These are phyloP conservation scores for Pichia heedii DNA, from an alignment of 805 yeast genomes.

Conservation along the genomic window DNA sequence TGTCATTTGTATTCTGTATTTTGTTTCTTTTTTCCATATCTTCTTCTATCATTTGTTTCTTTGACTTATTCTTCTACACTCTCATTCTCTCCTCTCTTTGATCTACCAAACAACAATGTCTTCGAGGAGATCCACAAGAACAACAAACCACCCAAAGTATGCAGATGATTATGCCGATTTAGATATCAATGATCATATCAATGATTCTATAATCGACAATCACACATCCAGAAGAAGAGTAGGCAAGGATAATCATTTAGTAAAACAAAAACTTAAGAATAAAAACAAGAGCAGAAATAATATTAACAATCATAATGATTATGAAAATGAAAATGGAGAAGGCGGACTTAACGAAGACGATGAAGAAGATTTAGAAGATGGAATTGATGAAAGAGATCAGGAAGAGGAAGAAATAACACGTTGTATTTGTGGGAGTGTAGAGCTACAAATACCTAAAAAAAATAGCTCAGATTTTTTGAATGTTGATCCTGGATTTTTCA, in stretches of 20 bases:
- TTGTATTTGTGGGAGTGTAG: conserved; percentile 47
- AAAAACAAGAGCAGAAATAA: no score
- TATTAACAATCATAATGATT: no score
- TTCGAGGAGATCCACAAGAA: conserved; percentile 26
- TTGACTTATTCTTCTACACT: background rate
- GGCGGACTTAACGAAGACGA: conserved; percentile 6
- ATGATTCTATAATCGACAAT: conserved; percentile 1
- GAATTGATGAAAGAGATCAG: conserved; percentile 13
- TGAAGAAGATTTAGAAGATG: conserved; percentile 18
- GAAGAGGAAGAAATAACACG: conserved; percentile 39
- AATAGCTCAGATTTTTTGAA: conserved; percentile 30
- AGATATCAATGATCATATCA: background rate
- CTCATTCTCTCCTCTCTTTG: no score
- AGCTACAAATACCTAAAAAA: conserved; percentile 26
- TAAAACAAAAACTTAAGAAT: no score
- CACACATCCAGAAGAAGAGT: no score
- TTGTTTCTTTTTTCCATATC: conserved; percentile 4
- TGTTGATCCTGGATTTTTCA: conserved; percentile 51
- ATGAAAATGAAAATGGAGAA: no score
- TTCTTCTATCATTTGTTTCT: conserved; percentile 6
- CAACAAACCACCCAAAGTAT: conserved; percentile 13
- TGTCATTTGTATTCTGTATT: conserved; percentile 2
- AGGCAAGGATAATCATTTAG: no score
- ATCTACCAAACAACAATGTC: conserved; percentile 14
- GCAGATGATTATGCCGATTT: conserved; percentile 11